Evolutionary conservation across 495 filamentous ascomycete genomes (phyloP).

Genomic region (Elaphomyces granulatus): DNA sequence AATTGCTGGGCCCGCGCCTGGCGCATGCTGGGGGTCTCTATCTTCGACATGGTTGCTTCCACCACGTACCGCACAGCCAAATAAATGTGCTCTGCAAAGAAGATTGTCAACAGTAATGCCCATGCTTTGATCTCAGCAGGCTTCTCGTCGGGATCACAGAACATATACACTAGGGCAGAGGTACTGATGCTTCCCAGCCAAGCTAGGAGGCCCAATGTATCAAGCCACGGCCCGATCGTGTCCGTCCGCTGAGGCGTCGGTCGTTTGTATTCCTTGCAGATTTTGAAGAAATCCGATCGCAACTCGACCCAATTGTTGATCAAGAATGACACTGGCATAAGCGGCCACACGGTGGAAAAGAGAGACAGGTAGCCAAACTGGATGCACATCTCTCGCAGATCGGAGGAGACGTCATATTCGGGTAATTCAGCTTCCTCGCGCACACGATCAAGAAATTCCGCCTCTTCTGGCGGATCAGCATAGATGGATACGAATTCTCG

Average conservation of each 20-base stretch:
- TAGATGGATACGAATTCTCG: conserved; percentile 11
- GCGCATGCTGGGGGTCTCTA: conserved; percentile 71
- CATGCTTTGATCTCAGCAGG: conserved; percentile 57
- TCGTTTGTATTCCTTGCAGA: conserved; percentile 75
- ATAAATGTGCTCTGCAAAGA: conserved; percentile 81
- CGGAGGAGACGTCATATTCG: conserved; percentile 73
- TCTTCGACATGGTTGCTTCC: conserved; percentile 51
- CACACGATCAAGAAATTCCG: conserved; percentile 61
- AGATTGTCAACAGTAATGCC: conserved; percentile 69
- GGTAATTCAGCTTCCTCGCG: conserved; percentile 76
- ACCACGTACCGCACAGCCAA: conserved; percentile 58
- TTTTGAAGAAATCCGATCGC: conserved; percentile 87
- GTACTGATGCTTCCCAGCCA: conserved; percentile 86
- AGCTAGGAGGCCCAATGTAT: conserved; percentile 69
- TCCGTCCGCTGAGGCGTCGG: conserved; percentile 80
- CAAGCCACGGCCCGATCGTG: conserved; percentile 90
- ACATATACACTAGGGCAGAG: conserved; percentile 76
- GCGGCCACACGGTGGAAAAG: conserved; percentile 86
- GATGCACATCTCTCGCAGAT: conserved; percentile 89
- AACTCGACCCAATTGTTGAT: conserved; percentile 96
- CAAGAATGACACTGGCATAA: conserved; percentile 77
- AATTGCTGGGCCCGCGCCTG: conserved; percentile 69
- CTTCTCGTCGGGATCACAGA: conserved; percentile 48
- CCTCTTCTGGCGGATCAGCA: conserved; percentile 54
- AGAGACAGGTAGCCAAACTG: conserved; percentile 91